These are phyloP conservation scores for Tuber magnatum DNA, from an alignment of 495 filamentous ascomycete genomes.

Conservation along the genomic window DNA sequence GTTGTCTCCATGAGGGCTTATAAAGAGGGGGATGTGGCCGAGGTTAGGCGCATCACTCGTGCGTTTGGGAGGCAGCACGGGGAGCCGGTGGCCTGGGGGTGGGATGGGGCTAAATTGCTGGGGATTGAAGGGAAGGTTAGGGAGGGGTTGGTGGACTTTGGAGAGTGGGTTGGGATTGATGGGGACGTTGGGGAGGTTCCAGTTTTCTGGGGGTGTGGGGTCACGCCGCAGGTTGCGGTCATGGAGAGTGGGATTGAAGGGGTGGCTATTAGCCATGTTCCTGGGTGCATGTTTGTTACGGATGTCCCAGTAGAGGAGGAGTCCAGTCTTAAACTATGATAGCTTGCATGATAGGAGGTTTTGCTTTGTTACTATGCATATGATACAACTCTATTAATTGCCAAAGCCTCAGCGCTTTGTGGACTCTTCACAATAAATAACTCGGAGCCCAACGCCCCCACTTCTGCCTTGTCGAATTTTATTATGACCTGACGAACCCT, in stretches of 20 bases:
- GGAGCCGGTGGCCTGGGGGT: constrained; percentile 57
- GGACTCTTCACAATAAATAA: not conserved
- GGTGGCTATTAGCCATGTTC: constrained; percentile 50
- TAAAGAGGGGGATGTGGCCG: constrained; percentile 44
- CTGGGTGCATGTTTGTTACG: constrained; percentile 52
- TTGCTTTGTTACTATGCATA: not conserved
- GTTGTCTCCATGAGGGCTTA: constrained; percentile 56
- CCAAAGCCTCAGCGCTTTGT: not conserved
- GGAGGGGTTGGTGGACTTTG: constrained; percentile 23
- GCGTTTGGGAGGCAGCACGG: constrained; percentile 49
- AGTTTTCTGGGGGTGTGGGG: constrained; percentile 56
- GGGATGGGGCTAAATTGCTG: constrained; percentile 47
- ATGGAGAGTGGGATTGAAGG: constrained; percentile 46
- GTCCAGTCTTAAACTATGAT: not conserved
- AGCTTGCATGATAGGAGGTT: not conserved
- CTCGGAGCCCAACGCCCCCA: not conserved
- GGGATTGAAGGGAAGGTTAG: constrained; percentile 45
- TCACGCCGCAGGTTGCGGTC: constrained; percentile 55
- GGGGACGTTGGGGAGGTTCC: constrained; percentile 46
- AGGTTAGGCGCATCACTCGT: constrained; percentile 48
- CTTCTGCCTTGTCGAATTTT: not conserved
- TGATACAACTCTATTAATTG: not conserved
- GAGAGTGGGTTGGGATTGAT: constrained; percentile 32
- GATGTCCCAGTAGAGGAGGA: constrained; percentile 43
- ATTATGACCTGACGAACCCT: not conserved